Conservation (phyloP, 1,284 basidiomycete species). For the Cryptococcus sp. region DNA sequence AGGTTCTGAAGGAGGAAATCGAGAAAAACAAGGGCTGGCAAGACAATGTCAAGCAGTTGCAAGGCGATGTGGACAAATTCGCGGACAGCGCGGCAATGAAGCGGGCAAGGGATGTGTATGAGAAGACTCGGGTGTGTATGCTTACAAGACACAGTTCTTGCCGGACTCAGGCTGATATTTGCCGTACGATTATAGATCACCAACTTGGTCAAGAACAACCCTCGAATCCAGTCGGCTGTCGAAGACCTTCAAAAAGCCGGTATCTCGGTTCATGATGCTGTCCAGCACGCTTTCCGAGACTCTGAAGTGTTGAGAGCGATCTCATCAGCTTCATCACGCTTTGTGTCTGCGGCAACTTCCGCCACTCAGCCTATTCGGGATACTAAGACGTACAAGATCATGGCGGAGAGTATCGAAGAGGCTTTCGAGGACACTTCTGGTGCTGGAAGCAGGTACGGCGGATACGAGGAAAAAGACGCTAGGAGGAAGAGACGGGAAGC, state of each 20-base stretch:
- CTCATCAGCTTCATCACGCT: conserved; percentile 72
- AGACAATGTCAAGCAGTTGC: conserved; percentile 94
- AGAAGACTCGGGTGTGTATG: conserved; percentile 78
- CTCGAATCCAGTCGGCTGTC: conserved; percentile 82
- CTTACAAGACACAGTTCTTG: neutral
- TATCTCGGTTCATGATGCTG: conserved; percentile 90
- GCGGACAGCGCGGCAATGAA: conserved; percentile 98
- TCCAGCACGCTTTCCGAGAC: conserved; percentile 88
- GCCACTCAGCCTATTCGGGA: conserved; percentile 92
- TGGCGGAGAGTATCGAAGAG: conserved; percentile 85
- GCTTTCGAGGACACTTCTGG: conserved; percentile 81
- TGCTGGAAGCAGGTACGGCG: conserved; percentile 74
- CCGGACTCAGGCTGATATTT: neutral
- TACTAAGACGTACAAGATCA: conserved; percentile 89
- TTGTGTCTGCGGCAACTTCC: conserved; percentile 70
- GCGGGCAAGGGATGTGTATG: conserved; percentile 83
- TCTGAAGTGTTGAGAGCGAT: conserved; percentile 79
- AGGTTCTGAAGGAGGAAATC: conserved; percentile 88
- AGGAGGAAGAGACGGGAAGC: conserved; percentile 72
- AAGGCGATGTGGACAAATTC: conserved; percentile 95
- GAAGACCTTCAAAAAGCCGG: conserved; percentile 87
- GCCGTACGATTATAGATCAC: conserved; percentile 63
- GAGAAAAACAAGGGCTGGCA: conserved; percentile 92
- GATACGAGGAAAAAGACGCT: conserved; percentile 89
- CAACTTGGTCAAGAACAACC: conserved; percentile 96